Conservation (phyloP, 2,329 filamentous ascomycete species). For the Calonectria fujianensis region DNA sequence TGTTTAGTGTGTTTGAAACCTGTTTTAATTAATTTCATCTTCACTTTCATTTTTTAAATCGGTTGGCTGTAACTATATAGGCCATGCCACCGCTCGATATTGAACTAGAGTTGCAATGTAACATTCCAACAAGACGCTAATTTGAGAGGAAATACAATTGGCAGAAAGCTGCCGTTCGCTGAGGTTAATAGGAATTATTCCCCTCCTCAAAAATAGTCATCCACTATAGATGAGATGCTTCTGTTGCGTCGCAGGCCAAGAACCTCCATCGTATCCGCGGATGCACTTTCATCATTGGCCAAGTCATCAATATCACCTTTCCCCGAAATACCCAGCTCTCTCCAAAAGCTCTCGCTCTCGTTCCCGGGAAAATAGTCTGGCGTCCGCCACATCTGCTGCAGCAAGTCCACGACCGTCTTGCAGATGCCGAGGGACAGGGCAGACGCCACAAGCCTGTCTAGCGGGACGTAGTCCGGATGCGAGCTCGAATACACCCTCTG, state of each 20-base stretch:
- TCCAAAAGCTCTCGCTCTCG: not conserved
- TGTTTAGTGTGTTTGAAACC: not conserved
- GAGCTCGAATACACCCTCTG: constrained; percentile 3
- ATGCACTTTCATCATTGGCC: not conserved
- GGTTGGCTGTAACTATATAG: too few relatives aligned
- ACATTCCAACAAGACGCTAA: too few relatives aligned
- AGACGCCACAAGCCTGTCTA: not conserved
- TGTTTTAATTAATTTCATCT: too few relatives aligned
- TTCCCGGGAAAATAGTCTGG: not conserved
- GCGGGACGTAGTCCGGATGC: not conserved
- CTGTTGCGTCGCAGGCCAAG: not conserved
- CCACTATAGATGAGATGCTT: not conserved
- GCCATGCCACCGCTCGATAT: too few relatives aligned
- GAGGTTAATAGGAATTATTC: not conserved
- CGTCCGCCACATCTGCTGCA: constrained; percentile 5
- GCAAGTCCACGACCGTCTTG: not conserved
- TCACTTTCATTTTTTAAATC: too few relatives aligned
- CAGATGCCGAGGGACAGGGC: not conserved
- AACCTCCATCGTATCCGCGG: not conserved
- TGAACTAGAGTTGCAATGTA: too few relatives aligned
- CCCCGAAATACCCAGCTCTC: not conserved
- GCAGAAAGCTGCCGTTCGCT: too few relatives aligned
- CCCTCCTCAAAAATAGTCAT: not conserved
- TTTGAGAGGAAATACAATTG: too few relatives aligned
- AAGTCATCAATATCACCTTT: not conserved